Evolutionary conservation across 1,139 yeast genomes (phyloP).

Genomic region (Debaryomycetaceae sp.): DNA sequence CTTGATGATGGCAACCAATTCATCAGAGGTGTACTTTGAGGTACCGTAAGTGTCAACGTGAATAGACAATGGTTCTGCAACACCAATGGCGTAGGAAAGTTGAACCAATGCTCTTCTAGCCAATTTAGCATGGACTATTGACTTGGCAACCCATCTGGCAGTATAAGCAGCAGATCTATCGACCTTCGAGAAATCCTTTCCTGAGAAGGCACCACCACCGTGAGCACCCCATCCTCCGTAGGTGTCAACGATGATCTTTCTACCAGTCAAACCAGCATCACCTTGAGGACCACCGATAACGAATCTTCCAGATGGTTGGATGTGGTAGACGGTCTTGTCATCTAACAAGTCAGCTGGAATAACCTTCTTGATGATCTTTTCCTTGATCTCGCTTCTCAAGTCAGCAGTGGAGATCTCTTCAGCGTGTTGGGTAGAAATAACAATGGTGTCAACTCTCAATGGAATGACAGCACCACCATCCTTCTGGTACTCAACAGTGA

Average conservation of each 20-base stretch:
- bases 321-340: slow-evolving; percentile 93
- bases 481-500: slow-evolving; percentile 91
- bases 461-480: slow-evolving; percentile 96
- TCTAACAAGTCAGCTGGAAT: slow-evolving; percentile 89
- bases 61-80: slow-evolving; percentile 97
- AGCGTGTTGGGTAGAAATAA: slow-evolving; percentile 96
- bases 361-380: slow-evolving; percentile 85
- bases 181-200: slow-evolving; percentile 99
- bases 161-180: slow-evolving; percentile 99
- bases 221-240: slow-evolving; percentile 99
- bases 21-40: slow-evolving; percentile 80
- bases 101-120: slow-evolving; percentile 98
- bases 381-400: slow-evolving; percentile 71
- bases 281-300: slow-evolving; percentile 99
- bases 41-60: slow-evolving; percentile 98
- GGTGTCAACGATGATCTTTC: slow-evolving; percentile 98
- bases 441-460: slow-evolving; percentile 94
- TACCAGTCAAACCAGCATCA: slow-evolving; percentile 99
- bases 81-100: slow-evolving; percentile 99
- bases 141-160: slow-evolving; percentile 99
- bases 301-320: slow-evolving; percentile 99
- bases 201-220: slow-evolving; percentile 99
- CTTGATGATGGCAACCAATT: slow-evolving; percentile 85
- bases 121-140: slow-evolving; percentile 88
- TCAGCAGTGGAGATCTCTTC: slow-evolving; percentile 93